Evolutionary conservation across 1,284 basidiomycete species (phyloP).

Genomic region (Ustilago shanxiensis): DNA sequence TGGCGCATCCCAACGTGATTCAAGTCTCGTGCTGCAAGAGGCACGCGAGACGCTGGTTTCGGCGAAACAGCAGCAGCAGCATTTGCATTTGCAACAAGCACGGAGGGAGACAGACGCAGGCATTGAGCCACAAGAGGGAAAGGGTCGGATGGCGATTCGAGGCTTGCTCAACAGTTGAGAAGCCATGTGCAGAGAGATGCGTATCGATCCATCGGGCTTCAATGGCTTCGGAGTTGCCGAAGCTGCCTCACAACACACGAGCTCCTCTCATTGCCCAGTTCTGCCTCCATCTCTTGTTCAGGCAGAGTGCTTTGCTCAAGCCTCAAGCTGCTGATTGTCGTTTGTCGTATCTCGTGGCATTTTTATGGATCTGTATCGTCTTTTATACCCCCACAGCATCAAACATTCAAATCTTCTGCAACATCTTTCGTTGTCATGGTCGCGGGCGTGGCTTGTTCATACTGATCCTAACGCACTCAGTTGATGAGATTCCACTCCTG

Average conservation of each 20-base stretch:
- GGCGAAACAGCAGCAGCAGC: slow-evolving; percentile 28
- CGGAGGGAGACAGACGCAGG: slow-evolving; percentile 1
- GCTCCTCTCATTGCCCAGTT: neutral
- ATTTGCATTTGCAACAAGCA: slow-evolving; percentile 15
- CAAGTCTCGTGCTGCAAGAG: slow-evolving; percentile 40
- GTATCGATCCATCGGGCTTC: slow-evolving; percentile 5
- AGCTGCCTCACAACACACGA: neutral
- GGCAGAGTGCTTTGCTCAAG: neutral
- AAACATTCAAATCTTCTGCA: neutral
- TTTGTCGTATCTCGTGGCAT: neutral
- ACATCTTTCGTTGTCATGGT: neutral
- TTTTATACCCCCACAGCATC: slow-evolving; percentile 16
- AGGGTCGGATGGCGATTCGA: slow-evolving; percentile 43
- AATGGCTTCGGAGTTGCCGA: neutral
- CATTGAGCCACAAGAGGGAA: slow-evolving; percentile 19
- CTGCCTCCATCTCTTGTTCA: neutral
- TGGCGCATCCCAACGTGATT: slow-evolving; percentile 7
- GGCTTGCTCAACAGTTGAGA: slow-evolving; percentile 45
- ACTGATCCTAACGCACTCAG: no score
- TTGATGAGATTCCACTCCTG: neutral
- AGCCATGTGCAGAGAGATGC: neutral
- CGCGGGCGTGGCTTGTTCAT: neutral
- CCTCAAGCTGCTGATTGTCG: neutral
- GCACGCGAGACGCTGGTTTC: slow-evolving; percentile 38
- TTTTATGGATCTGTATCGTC: slow-evolving; percentile 16